A percentile compares a stretch with the other conserved stretches of the same genome.
These are phyloP conservation scores for Tuber melanosporum DNA, from an alignment of 495 filamentous ascomycete species.

Conservation along the genomic window DNA sequence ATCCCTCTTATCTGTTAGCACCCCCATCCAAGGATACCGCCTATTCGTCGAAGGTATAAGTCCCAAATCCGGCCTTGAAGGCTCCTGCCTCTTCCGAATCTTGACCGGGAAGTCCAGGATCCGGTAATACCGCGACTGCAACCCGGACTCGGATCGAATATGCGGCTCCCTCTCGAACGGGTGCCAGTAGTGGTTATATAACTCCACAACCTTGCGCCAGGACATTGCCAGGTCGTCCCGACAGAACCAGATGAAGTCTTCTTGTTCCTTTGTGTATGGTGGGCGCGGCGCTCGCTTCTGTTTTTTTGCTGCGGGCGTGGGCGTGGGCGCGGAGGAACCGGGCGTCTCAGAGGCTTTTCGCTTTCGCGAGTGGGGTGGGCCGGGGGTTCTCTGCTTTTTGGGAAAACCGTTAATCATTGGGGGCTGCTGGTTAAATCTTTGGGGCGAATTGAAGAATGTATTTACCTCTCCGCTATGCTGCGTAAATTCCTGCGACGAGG, in stretches of 20 bases:
- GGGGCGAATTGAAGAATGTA: neutral
- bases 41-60: slow-evolving; percentile 31
- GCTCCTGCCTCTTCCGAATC: slow-evolving; percentile 36
- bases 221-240: slow-evolving; percentile 39
- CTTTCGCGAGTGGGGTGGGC: neutral
- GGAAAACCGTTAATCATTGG: slow-evolving; percentile 2
- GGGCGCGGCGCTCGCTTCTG: slow-evolving; percentile 34
- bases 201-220: slow-evolving; percentile 32
- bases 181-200: slow-evolving; percentile 40
- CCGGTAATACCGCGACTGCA: slow-evolving; percentile 38
- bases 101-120: slow-evolving; percentile 35
- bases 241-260: slow-evolving; percentile 40
- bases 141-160: slow-evolving; percentile 30
- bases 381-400: neutral
- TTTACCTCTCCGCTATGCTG: neutral
- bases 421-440: neutral
- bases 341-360: neutral
- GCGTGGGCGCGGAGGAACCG: neutral
- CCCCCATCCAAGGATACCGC: slow-evolving; percentile 38
- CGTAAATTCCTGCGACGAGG: neutral
- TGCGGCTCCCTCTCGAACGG: slow-evolving; percentile 25
- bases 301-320: slow-evolving; percentile 9
- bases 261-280: slow-evolving; percentile 37
- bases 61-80: slow-evolving; percentile 38
- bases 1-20: neutral